A percentile compares a stretch with the other conserved stretches of the same genome.
phyloP scores from a whole-genome alignment of 2,329 filamentous ascomycete species.

The Coleophoma crateriformis region DNA sequence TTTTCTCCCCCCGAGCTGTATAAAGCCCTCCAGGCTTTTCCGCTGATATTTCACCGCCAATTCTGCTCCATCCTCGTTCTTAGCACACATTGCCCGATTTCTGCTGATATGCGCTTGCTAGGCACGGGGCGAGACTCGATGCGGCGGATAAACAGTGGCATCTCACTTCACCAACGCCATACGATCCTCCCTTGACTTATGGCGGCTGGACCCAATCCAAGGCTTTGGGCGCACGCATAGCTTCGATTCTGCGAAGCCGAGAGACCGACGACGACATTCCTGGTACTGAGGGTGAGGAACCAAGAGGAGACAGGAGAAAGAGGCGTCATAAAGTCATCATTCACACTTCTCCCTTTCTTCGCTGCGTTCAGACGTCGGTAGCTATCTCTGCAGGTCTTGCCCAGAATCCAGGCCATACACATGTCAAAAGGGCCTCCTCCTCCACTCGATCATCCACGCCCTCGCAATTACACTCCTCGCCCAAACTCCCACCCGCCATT shows the following conservation, averaged over 20 bases:
- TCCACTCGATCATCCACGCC: constrained; percentile 17
- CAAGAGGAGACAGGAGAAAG: constrained; percentile 33
- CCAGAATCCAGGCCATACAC: constrained; percentile 41
- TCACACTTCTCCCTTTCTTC: constrained; percentile 88
- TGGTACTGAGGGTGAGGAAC: constrained; percentile 6
- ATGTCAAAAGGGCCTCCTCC: constrained; percentile 19
- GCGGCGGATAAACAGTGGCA: constrained; percentile 95
- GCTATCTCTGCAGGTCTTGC: constrained; percentile 82
- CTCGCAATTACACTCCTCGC: constrained; percentile 21
- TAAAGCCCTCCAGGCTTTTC: not conserved
- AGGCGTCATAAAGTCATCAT: constrained; percentile 74
- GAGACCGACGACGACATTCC: constrained; percentile 30
- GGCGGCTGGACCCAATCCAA: constrained; percentile 87
- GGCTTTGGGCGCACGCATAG: constrained; percentile 76
- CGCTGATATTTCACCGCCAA: not conserved
- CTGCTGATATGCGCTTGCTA: constrained; percentile 20
- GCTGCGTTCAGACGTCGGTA: constrained; percentile 89
- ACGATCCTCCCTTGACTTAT: constrained; percentile 92
- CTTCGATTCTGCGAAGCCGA: constrained; percentile 57
- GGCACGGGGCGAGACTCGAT: constrained; percentile 91
- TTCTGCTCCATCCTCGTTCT: not conserved
- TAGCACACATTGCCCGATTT: not conserved
- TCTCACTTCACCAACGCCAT: constrained; percentile 84
- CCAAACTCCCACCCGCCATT: constrained; percentile 19
- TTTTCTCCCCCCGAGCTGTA: not conserved